phyloP scores from a whole-genome alignment of 2,329 filamentous ascomycete species.

The Colletotrichum paranaense region DNA sequence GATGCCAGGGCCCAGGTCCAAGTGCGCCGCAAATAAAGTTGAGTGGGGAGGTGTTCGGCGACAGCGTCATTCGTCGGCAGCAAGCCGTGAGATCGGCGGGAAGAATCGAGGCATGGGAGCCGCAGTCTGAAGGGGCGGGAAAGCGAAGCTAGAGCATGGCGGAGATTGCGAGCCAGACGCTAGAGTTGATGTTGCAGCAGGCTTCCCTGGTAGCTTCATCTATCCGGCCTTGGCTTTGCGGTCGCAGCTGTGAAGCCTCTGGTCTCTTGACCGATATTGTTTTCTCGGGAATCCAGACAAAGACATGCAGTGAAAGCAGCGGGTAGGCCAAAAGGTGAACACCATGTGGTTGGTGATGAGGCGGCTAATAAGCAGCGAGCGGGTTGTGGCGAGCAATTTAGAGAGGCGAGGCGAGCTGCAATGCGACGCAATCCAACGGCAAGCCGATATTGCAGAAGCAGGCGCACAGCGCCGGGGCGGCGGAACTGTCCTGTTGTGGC shows the following conservation, averaged over 20 bases:
- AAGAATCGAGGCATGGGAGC: background rate
- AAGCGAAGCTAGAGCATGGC: background rate
- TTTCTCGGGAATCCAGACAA: constrained; percentile 2
- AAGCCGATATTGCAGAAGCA: constrained; percentile 13
- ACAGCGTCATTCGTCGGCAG: constrained; percentile 5
- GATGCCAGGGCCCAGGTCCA: background rate
- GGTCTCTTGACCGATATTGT: constrained; percentile 12
- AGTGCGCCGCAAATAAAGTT: background rate
- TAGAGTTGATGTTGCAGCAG: constrained; percentile 3
- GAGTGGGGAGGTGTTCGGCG: constrained; percentile 2
- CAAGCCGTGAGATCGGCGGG: constrained; percentile 15
- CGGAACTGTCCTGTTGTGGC: background rate
- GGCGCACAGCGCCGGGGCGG: constrained; percentile 11
- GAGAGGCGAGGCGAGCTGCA: constrained; percentile 28
- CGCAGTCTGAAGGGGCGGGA: background rate
- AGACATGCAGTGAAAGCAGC: constrained; percentile 7
- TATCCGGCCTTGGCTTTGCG: background rate
- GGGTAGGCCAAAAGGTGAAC: constrained; percentile 3
- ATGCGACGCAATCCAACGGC: constrained; percentile 21
- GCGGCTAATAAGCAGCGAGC: background rate
- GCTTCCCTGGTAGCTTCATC: constrained; percentile 6
- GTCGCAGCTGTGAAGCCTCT: background rate
- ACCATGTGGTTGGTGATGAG: constrained; percentile 11
- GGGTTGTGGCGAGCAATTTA: background rate
- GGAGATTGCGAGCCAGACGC: constrained; percentile 12